Evolutionary conservation across 768 basidiomycete species (phyloP), one percentile per base, ranked within the genome.

Genomic region (Kwoniella newhampshirensis): DNA sequence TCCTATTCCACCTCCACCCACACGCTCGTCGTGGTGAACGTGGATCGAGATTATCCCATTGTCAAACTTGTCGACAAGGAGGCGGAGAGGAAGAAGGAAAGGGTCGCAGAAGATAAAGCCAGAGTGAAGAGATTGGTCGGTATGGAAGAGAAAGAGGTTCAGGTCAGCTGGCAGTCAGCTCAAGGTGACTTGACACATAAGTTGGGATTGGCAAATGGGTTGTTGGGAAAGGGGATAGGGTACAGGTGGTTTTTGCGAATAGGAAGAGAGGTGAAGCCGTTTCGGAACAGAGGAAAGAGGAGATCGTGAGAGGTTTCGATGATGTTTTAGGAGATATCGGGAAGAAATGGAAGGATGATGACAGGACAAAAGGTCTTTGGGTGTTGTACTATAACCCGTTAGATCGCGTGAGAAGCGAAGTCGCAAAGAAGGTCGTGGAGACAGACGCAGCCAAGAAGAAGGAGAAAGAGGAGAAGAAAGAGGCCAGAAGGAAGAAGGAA

Each of bases 81-180:
- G 20, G 70, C 59, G n/a, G 54, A 66, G 23, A 40, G 58, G 17
- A 45, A 56, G 25, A 60, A 62, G 39, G 62, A 57, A 11, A 43
- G 58, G 15, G 47, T 41, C 11, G 36, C 47, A 2, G 64, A 74
- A 42, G 60, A 59, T 13, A 67, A 68, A 49, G 60, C 59, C 2
- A 63, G 61, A 25, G 26, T 62, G 37, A 49, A 54, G 26, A 40
- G 51, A 58, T 63, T 62, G 30, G 53, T 60, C n/a, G 64, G 54
- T 1, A 44, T 63, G 12, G 67, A 73, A 46, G 68, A 68, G 30
- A 69, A 68, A 44, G 71, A 74, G 46, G 64, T 76, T 25, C 72
- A 74, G 46, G 62, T 76, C 4, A 63, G 65, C n/a, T 76, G 75
- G 75, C 60, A 62, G n/a, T 59, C 60, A 26, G 75, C 68, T 1